Evolutionary conservation across 352 stramenopile species (phyloP), one percentile per base, ranked within the genome.

Genomic region (Phytopythium chamaehyphon): DNA sequence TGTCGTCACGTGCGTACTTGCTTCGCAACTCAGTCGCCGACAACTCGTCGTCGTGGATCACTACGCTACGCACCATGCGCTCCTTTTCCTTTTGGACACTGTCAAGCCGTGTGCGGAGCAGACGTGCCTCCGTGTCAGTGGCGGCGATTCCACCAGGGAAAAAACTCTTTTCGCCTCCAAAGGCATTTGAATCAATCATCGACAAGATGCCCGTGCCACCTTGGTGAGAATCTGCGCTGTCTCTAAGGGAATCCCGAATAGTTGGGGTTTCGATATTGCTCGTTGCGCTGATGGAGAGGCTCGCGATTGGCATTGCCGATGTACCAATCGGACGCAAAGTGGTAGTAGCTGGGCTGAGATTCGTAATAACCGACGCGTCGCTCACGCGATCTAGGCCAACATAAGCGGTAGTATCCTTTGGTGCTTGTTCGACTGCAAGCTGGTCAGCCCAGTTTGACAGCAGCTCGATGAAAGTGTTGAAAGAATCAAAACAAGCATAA

Each of bases 401-500:
- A 33, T 93, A 93, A 6, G 76, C 83, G 47, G 77, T 88, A 22
- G 73, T 88, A 49, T 93, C 81, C 9, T 66, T 64, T 10, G 81
- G 79, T 38, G 86, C 66, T 57, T 85, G 71, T 38, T 86, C 63
- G 16, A 76, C 72, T 24, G 71, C 76, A 19, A 93, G 55, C 40
- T 93, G 76, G 18, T 93, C 82, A 3, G 66, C 73, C 81, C 79
- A 93, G 16, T 62, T 76, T 9, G 69, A 83, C 3, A 87, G 51
- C 14, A 93, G 50, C 53, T 93, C 78, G 18, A 92, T 71, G 37
- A 95, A 62, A 8, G 82, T 92, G 55, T 90, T 90, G 61, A 93
- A 95, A 26, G 85, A 95, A 64, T 95, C 85, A 60, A 93, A 95
- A 31, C 85, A 95, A 15, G 82, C 82, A 55, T 95, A 93, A 58